Evolutionary conservation across 73 alveolate species (phyloP).

Genomic region (Blepharisma japonicum): DNA sequence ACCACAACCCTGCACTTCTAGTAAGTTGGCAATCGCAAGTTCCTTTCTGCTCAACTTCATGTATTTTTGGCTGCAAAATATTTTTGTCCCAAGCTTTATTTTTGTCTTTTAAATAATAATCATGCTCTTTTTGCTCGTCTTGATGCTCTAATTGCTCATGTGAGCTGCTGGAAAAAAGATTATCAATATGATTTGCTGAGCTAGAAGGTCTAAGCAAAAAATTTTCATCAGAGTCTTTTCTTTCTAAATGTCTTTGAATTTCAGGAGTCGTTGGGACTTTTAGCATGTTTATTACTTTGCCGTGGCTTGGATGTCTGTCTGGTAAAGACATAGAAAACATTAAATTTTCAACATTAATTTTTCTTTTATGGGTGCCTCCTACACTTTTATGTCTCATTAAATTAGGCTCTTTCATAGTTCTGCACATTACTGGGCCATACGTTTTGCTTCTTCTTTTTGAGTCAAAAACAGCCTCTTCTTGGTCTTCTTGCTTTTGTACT

Average conservation of each 20-base stretch:
- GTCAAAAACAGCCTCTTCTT: background rate
- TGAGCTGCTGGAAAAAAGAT: background rate
- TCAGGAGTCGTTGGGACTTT: background rate
- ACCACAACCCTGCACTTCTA: slow-evolving; percentile 89
- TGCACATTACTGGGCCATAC: too few species aligned
- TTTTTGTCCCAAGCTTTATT: slow-evolving; percentile 32
- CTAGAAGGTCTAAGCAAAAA: background rate
- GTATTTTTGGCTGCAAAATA: slow-evolving; percentile 7
- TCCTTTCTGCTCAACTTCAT: slow-evolving; percentile 18
- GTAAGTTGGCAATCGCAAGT: slow-evolving; percentile 60
- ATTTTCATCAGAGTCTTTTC: background rate
- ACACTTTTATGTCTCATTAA: too few species aligned
- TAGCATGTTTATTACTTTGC: background rate
- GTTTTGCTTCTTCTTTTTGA: too few species aligned
- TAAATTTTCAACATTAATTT: too few species aligned
- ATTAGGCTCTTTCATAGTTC: too few species aligned
- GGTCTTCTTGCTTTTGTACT: slow-evolving; percentile 20
- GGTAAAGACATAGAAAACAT: too few species aligned
- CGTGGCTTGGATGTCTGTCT: too few species aligned
- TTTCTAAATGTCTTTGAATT: background rate
- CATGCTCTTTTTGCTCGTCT: background rate
- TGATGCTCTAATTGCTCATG: background rate
- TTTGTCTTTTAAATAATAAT: background rate
- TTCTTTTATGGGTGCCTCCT: too few species aligned
- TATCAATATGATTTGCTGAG: background rate